phyloP scores from a whole-genome alignment of 495 filamentous ascomycete genomes.

The Cladorrhinum samala region DNA sequence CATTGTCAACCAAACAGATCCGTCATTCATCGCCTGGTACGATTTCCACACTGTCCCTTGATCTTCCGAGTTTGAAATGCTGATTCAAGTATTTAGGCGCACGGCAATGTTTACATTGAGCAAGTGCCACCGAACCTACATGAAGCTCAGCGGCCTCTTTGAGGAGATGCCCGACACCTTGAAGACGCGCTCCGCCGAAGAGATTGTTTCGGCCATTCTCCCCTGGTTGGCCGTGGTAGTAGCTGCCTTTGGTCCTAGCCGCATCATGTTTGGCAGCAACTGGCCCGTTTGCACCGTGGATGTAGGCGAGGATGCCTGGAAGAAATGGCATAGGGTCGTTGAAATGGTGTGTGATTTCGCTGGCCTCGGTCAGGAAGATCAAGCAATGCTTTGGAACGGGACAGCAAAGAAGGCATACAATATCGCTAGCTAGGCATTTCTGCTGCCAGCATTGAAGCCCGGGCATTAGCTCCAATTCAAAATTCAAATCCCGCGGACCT shows the following conservation, averaged over 20 bases:
- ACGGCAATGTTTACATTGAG: slow-evolving; percentile 53
- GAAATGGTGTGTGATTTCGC: slow-evolving; percentile 54
- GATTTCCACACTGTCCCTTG: neutral
- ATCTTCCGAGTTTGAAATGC: neutral
- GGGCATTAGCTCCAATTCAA: too few species aligned
- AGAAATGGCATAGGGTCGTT: slow-evolving; percentile 53
- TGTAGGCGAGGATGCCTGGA: slow-evolving; percentile 50
- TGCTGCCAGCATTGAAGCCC: too few species aligned
- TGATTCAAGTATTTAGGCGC: slow-evolving; percentile 22
- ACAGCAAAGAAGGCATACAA: slow-evolving; percentile 63
- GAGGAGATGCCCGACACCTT: slow-evolving; percentile 56
- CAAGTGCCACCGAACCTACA: slow-evolving; percentile 57
- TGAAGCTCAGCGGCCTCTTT: slow-evolving; percentile 85
- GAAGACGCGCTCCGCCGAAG: slow-evolving; percentile 33
- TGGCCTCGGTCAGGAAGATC: slow-evolving; percentile 50
- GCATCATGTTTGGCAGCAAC: slow-evolving; percentile 83
- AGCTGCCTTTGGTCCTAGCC: slow-evolving; percentile 58
- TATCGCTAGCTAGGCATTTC: slow-evolving; percentile 27
- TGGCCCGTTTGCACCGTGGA: slow-evolving; percentile 81
- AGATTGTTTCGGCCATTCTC: slow-evolving; percentile 41
- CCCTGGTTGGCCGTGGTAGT: slow-evolving; percentile 66
- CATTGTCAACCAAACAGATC: slow-evolving; percentile 44
- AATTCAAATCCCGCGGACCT: too few species aligned
- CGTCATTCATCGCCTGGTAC: slow-evolving; percentile 50
- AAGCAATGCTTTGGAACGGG: slow-evolving; percentile 59